Evolutionary conservation across 2,329 filamentous ascomycete genomes (phyloP), one percentile per base, ranked within the genome.

Genomic region (Talaromyces sp.): DNA sequence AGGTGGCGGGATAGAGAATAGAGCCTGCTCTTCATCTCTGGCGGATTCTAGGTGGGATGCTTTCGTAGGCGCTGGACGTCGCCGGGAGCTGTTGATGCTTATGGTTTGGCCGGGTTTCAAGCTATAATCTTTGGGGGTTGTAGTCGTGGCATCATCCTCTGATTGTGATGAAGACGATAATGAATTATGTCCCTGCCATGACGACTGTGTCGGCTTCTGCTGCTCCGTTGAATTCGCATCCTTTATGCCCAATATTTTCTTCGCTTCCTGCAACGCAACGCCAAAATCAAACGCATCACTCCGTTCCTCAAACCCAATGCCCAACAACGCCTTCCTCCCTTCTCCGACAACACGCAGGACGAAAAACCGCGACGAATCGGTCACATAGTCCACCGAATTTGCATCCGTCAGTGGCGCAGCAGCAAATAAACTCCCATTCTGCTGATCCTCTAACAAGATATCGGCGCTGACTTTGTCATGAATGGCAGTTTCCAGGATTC

Each of bases 101-200:
- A 96, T 96, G 19, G 90, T 96, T 83, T 97, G 90, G 11, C 92
- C 92, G 66, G 93, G 92, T 77, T 96, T 96, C 68, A 97, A 77
- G 72, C 90, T 93, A 73, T 92, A 93, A 73, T 96, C 92, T 69
- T 85, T 86, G 78, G 66, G 56, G 1, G 47, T 33, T 8, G 16
- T 35, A 19, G 35, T 13, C 7, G 59, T 5, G 22, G 52, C 31
- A 11, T 31, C 14, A 35, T 16, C 11, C 6, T 35, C 45, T 8
- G 35, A 56, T 27, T 19, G 35, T 13, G 64, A 62, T 2, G 58
- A 14, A 16, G 64, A 63, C 9, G 50, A 45, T 31, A 27, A 16
- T 16, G 52, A 43, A 24, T 19, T 31, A 3, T 27, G 13, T 11
- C 37, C 10, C 31, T 66, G 67, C 52, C 73, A 74, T 19, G 58